Conservation (phyloP, 805 yeast genomes). For the Wickerhamiella occidentalis region DNA sequence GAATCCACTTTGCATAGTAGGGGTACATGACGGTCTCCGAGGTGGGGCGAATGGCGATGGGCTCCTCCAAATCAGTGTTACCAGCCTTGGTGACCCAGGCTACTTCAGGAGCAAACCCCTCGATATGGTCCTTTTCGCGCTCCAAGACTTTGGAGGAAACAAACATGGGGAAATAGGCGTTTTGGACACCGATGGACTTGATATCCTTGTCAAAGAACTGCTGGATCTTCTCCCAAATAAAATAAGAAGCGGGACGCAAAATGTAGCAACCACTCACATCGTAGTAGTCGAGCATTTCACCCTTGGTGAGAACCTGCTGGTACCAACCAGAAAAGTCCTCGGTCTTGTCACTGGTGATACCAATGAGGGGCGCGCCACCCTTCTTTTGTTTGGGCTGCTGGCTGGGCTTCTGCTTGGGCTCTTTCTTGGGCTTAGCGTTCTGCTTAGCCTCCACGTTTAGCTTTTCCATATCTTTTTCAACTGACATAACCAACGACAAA, state of each 20-base stretch:
- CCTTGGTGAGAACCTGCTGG: slow-evolving; percentile 88
- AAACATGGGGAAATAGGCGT: slow-evolving; percentile 97
- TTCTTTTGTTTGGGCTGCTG: not conserved
- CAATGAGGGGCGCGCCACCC: slow-evolving; percentile 77
- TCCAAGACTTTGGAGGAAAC: slow-evolving; percentile 87
- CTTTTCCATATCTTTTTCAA: slow-evolving; percentile 5
- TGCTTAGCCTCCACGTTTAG: slow-evolving; percentile 1
- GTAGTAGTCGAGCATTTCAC: slow-evolving; percentile 97
- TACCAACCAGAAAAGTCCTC: slow-evolving; percentile 95
- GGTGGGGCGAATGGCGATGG: slow-evolving; percentile 98
- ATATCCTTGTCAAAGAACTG: slow-evolving; percentile 69
- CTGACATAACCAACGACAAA: not conserved
- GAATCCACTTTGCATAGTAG: slow-evolving; percentile 96
- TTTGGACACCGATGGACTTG: slow-evolving; percentile 80
- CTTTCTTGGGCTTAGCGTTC: slow-evolving; percentile 1
- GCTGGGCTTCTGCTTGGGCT: not conserved
- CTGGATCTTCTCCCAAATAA: slow-evolving; percentile 91
- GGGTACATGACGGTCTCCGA: slow-evolving; percentile 99
- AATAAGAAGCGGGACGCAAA: slow-evolving; percentile 88
- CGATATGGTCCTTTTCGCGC: slow-evolving; percentile 96
- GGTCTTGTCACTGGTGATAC: slow-evolving; percentile 89
- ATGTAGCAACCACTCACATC: slow-evolving; percentile 99
- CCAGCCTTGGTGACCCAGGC: slow-evolving; percentile 99
- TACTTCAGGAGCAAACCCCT: slow-evolving; percentile 99
- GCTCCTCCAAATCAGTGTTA: slow-evolving; percentile 85